Percentiles rank a stretch among this genome's conserved stretches.
phyloP scores from a whole-genome alignment of 331 rosid genomes.

The Phaseolus coccineus region DNA sequence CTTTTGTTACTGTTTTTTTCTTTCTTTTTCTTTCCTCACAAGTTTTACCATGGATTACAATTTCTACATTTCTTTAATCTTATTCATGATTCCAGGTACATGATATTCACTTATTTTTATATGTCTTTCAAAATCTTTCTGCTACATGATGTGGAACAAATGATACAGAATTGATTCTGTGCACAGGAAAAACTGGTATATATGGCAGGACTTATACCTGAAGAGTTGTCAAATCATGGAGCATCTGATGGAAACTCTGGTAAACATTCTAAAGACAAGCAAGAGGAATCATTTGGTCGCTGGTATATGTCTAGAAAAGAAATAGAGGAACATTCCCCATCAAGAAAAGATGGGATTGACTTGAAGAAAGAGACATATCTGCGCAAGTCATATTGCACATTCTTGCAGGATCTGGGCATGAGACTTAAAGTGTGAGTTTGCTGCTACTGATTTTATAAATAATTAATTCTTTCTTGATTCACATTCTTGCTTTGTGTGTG shows the following conservation, averaged over 20 bases:
- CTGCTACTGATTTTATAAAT: neutral
- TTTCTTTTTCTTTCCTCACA: neutral
- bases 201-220: conserved; percentile 65
- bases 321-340: conserved; percentile 86
- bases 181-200: conserved; percentile 30
- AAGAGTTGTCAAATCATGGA: conserved; percentile 62
- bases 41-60: conserved; percentile 2
- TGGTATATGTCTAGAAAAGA: conserved; percentile 89
- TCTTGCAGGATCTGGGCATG: conserved; percentile 87
- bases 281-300: conserved; percentile 63
- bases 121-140: conserved; percentile 47
- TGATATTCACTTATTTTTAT: conserved; percentile 40
- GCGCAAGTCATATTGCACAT: conserved; percentile 89
- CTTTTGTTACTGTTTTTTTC: neutral
- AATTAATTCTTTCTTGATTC: conserved; percentile 8
- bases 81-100: conserved; percentile 27
- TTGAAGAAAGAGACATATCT: conserved; percentile 87
- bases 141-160: conserved; percentile 46
- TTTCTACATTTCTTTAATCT: conserved; percentile 1
- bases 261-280: conserved; percentile 62
- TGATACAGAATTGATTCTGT: conserved; percentile 37
- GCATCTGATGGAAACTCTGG: conserved; percentile 60
- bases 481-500: conserved; percentile 18
- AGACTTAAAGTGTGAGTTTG: conserved; percentile 92
- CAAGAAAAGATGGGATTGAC: conserved; percentile 80